phyloP scores from a whole-genome alignment of 2,329 filamentous ascomycete genomes.

The Cytospora chrysosperma region DNA sequence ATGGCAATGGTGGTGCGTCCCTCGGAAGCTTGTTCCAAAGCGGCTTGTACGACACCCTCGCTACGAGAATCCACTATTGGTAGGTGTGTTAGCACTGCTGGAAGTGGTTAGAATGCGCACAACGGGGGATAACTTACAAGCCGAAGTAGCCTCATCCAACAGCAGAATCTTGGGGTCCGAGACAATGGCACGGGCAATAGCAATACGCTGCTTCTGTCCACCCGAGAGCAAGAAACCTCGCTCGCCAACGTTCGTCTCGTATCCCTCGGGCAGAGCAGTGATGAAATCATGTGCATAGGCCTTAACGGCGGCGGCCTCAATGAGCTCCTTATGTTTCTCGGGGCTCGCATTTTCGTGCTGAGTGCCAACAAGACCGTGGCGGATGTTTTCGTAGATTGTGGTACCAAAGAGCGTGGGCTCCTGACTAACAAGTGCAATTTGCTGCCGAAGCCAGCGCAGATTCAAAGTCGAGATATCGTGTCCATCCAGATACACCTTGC shows the following conservation, averaged over 20 bases:
- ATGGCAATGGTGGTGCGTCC: conserved; percentile 95
- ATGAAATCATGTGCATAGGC: conserved; percentile 96
- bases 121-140: conserved; percentile 12
- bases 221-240: conserved; percentile 89
- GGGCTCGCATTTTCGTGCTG: conserved; percentile 65
- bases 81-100: conserved; percentile 35
- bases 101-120: fast-evolving
- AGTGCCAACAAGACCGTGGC: conserved; percentile 87
- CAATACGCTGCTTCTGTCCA: conserved; percentile 95
- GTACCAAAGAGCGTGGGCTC: conserved; percentile 89
- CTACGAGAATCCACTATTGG: conserved; percentile 88
- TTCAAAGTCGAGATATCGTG: conserved; percentile 80
- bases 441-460: conserved; percentile 84
- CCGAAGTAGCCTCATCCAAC: conserved; percentile 81
- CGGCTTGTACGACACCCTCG: conserved; percentile 90
- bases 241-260: conserved; percentile 93
- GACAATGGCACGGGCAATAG: conserved; percentile 87
- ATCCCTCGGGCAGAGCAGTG: conserved; percentile 75
- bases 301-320: conserved; percentile 81
- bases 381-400: conserved; percentile 86
- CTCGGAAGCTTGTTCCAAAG: conserved; percentile 79
- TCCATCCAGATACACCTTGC: conserved; percentile 77
- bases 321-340: conserved; percentile 67
- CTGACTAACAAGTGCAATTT: conserved; percentile 89
- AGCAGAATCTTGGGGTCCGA: conserved; percentile 89